phyloP scores from a whole-genome alignment of 75 land plant genomes.

The Selaginella moellendorffii region DNA sequence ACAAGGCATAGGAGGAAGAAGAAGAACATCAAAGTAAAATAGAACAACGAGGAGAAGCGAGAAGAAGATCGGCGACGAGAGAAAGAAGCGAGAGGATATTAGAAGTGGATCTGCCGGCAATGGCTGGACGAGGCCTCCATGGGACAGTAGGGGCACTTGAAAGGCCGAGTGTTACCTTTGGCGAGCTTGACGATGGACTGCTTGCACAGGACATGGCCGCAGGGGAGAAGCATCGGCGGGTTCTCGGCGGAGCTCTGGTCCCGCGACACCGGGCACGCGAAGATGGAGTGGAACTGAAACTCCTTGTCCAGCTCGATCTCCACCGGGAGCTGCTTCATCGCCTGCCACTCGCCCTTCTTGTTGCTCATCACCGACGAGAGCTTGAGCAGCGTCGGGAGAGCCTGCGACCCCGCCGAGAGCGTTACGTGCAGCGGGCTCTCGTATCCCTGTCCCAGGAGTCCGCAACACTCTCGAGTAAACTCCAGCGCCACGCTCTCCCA shows the following conservation, averaged over 20 bases:
- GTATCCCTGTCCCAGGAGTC: slow-evolving; percentile 59
- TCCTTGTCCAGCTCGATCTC: slow-evolving; percentile 61
- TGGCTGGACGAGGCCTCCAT: slow-evolving; percentile 28
- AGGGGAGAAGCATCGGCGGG: slow-evolving; percentile 80
- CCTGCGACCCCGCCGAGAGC: slow-evolving; percentile 60
- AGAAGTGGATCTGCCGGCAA: slow-evolving; percentile 60
- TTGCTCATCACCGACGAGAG: slow-evolving; percentile 52
- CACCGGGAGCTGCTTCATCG: slow-evolving; percentile 69
- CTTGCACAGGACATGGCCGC: slow-evolving; percentile 87
- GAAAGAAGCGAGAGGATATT: no score
- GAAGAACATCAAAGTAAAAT: no score
- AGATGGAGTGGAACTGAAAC: slow-evolving; percentile 77
- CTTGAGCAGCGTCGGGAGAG: slow-evolving; percentile 64
- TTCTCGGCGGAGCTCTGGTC: slow-evolving; percentile 70
- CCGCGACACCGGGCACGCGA: slow-evolving; percentile 74
- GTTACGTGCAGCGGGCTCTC: slow-evolving; percentile 68
- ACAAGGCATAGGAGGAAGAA: no score
- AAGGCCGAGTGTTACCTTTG: slow-evolving; percentile 38
- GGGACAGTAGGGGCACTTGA: slow-evolving; percentile 94
- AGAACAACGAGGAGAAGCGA: no score
- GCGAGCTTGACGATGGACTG: slow-evolving; percentile 69
- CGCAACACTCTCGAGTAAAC: slow-evolving; percentile 58
- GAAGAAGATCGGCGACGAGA: no score
- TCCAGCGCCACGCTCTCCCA: slow-evolving; percentile 71
- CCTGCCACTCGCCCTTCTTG: slow-evolving; percentile 77